Evolutionary conservation across 176 grass and related monocot species (phyloP).

Genomic region (maize (Zea mays)): Zm-B73-REFERENCE-NAM-5.0 NC_050099.1:166384501-166385000

Average conservation of each 20-base stretch:
- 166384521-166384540: not conserved
- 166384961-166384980: too few species aligned
- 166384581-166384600: slow-evolving; percentile 40
- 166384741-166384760: not conserved
- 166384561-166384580: slow-evolving; percentile 14
- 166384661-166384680: not conserved
- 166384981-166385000: too few species aligned
- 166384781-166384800: not conserved
- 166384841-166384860: not conserved
- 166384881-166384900: not conserved
- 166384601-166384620: slow-evolving; percentile 10
- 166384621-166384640: not conserved
- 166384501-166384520: not conserved
- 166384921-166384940: too few species aligned
- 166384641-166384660: slow-evolving; percentile 22
- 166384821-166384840: not conserved
- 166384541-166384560: not conserved
- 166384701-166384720: not conserved
- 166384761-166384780: not conserved
- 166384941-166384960: too few species aligned
- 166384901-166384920: too few species aligned
- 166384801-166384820: not conserved
- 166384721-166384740: not conserved
- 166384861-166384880: not conserved
- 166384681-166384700: too few species aligned